phyloP scores from a whole-genome alignment of 768 basidiomycete genomes.

The Leccinum imitatum region DNA sequence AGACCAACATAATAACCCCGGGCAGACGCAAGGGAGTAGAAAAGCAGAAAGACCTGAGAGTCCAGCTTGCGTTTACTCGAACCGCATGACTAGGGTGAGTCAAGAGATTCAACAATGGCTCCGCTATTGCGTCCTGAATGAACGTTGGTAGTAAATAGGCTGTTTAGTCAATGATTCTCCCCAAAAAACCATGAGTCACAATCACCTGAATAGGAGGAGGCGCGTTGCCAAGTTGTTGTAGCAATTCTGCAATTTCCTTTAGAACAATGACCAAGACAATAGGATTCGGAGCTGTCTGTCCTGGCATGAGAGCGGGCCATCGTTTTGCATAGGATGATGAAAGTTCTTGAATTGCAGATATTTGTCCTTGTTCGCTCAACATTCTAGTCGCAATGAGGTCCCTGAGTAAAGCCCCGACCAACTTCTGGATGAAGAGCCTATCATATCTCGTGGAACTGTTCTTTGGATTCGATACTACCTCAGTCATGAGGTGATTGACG shows the following conservation, averaged over 20 bases:
- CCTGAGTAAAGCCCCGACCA: constrained; percentile 75
- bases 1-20: constrained; percentile 70
- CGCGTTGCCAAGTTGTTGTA: constrained; percentile 90
- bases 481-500: constrained; percentile 72
- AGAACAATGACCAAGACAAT: constrained; percentile 71
- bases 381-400: constrained; percentile 88
- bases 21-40: constrained; percentile 85
- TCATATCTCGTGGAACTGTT: constrained; percentile 68
- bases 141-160: neutral
- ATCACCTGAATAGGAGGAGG: constrained; percentile 82
- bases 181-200: neutral
- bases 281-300: constrained; percentile 67
- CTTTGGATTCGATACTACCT: constrained; percentile 65
- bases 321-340: constrained; percentile 79
- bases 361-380: constrained; percentile 92
- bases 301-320: constrained; percentile 93
- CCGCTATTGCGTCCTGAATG: constrained; percentile 75
- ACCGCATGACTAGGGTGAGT: constrained; percentile 85
- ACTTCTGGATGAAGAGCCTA: constrained; percentile 62
- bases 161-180: neutral
- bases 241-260: constrained; percentile 79
- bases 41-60: constrained; percentile 87
- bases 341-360: constrained; percentile 84
- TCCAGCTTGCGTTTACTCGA: constrained; percentile 85
- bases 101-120: constrained; percentile 81